These are phyloP conservation scores for Boletales sp. DNA, from an alignment of 768 basidiomycete genomes.

Conservation along the genomic window DNA sequence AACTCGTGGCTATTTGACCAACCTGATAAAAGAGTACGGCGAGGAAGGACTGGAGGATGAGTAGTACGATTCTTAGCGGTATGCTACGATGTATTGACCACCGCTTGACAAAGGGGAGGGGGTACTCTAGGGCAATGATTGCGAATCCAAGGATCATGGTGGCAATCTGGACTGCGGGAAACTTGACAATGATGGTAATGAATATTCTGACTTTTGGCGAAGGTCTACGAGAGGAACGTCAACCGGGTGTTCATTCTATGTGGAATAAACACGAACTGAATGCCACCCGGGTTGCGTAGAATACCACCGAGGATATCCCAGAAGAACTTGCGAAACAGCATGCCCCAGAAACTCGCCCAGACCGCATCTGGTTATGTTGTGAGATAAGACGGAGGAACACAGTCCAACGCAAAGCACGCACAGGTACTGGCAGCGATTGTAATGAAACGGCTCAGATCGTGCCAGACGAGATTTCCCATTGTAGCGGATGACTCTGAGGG, in stretches of 20 bases:
- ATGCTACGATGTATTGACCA: constrained; percentile 64
- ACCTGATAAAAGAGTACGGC: constrained; percentile 78
- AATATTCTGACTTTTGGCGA: constrained; percentile 59
- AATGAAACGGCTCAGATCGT: constrained; percentile 68
- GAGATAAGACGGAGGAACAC: constrained; percentile 4
- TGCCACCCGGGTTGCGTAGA: constrained; percentile 71
- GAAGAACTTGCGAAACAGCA: constrained; percentile 91
- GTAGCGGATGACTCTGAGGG: not conserved
- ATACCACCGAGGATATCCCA: constrained; percentile 91
- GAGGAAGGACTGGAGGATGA: constrained; percentile 61
- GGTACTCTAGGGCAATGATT: constrained; percentile 69
- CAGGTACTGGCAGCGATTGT: constrained; percentile 69
- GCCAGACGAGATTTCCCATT: constrained; percentile 85
- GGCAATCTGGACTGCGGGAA: constrained; percentile 70
- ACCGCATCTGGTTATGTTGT: constrained; percentile 52
- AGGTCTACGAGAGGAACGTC: constrained; percentile 41
- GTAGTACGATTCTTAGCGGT: constrained; percentile 54
- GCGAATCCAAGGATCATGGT: constrained; percentile 57
- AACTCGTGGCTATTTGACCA: constrained; percentile 11
- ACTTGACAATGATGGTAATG: constrained; percentile 69
- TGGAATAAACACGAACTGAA: constrained; percentile 54
- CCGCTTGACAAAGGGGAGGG: constrained; percentile 55
- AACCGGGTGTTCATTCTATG: not conserved
- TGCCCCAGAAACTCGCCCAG: constrained; percentile 78
- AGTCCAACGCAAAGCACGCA: constrained; percentile 39